phyloP scores from a whole-genome alignment of 768 basidiomycete genomes.

The Pleurotus salmoneostramineus region DNA sequence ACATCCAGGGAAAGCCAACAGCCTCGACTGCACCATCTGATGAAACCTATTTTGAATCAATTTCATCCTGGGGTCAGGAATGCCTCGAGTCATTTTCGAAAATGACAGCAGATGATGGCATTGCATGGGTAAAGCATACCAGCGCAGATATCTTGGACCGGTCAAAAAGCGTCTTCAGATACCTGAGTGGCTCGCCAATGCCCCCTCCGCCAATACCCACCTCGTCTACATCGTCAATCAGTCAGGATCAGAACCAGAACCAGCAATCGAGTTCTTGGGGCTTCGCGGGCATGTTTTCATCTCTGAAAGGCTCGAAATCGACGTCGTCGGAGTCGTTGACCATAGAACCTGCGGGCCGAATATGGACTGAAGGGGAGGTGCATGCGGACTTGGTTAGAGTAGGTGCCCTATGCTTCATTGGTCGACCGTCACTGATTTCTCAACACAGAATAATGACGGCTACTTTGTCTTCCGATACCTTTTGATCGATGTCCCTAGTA shows the following conservation, averaged over 20 bases:
- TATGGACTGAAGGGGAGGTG: constrained; percentile 74
- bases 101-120: constrained; percentile 52
- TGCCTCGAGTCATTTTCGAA: constrained; percentile 38
- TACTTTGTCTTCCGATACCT: constrained; percentile 78
- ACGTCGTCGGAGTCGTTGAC: constrained; percentile 23
- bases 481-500: constrained; percentile 77
- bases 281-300: constrained; percentile 66
- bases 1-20: constrained; percentile 59
- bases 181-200: constrained; percentile 62
- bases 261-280: constrained; percentile 43
- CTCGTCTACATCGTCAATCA: constrained; percentile 22
- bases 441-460: constrained; percentile 63
- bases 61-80: constrained; percentile 38
- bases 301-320: constrained; percentile 42
- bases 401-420: constrained; percentile 19
- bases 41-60: constrained; percentile 39
- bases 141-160: constrained; percentile 39
- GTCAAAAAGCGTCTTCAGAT: constrained; percentile 60
- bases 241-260: constrained; percentile 22
- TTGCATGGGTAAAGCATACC: constrained; percentile 41
- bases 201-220: constrained; percentile 28
- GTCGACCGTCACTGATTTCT: constrained; percentile 3
- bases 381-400: constrained; percentile 78
- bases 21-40: constrained; percentile 31
- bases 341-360: constrained; percentile 31